Conservation (phyloP, 768 basidiomycete genomes). For the Suillus sp. region DNA sequence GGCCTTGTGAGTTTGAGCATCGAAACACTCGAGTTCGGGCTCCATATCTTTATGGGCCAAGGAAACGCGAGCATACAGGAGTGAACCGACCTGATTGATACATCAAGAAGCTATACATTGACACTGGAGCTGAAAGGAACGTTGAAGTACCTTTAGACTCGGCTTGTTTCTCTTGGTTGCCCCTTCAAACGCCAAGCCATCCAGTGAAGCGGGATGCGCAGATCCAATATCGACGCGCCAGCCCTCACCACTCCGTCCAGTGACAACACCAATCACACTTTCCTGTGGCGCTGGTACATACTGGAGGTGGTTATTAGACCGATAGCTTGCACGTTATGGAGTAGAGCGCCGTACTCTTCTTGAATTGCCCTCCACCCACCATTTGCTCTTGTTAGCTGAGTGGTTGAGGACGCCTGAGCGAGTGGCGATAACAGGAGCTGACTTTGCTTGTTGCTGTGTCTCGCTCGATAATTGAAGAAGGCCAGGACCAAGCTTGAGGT, state of each 20-base stretch:
- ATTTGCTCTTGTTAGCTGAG: conserved; percentile 70
- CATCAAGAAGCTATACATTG: conserved; percentile 13
- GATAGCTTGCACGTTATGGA: not conserved
- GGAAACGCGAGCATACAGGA: conserved; percentile 91
- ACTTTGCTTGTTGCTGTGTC: conserved; percentile 33
- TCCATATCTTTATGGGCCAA: conserved; percentile 98
- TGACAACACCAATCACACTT: conserved; percentile 82
- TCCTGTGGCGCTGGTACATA: conserved; percentile 92
- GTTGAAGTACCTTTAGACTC: conserved; percentile 73
- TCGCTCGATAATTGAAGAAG: conserved; percentile 50
- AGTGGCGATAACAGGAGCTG: conserved; percentile 52
- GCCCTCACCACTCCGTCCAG: conserved; percentile 81
- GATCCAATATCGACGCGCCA: conserved; percentile 94
- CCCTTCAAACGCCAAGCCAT: conserved; percentile 93
- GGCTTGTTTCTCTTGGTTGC: conserved; percentile 95
- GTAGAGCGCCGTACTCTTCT: conserved; percentile 68
- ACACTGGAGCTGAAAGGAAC: conserved; percentile 7
- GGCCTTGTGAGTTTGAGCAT: conserved; percentile 88
- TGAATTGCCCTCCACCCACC: conserved; percentile 89
- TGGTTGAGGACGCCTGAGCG: conserved; percentile 71
- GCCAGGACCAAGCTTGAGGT: conserved; percentile 87
- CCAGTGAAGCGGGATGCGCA: conserved; percentile 82
- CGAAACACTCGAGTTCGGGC: conserved; percentile 95
- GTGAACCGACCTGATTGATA: conserved; percentile 70
- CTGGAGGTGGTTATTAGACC: conserved; percentile 41